Base-by-base conservation (phyloP, 1,284 basidiomycete genomes). In the Exsudoporus floridanus region DNA sequence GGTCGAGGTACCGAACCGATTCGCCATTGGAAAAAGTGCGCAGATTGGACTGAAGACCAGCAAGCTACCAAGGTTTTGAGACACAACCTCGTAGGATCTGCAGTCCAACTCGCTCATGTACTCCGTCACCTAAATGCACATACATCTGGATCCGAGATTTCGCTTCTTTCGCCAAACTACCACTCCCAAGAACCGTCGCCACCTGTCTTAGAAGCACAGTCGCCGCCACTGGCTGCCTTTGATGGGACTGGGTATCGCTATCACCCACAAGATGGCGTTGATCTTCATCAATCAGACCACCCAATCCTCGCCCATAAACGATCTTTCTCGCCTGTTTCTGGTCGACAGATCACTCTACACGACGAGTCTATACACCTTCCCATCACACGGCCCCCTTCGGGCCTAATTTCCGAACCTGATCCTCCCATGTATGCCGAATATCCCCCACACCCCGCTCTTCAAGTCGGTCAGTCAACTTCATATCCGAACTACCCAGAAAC, bases 41-140 rank as follows among this genome's bases (percentile, higher is more conserved):
- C 77, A 7, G 88, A 90, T 64, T 90, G 88, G 88, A 90, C 88
- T 0, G 86, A 90, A 65, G 83, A 78, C 39, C 77, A 77, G 51
- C 88, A 90, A 65, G 88, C 88, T 5, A 79, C 83, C 4, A 76
- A 75, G 14, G 74, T 86, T 16, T 69, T 89, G 51, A 79, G 78
- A 38, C 88, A 90, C 64, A 78, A 84, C 49, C 74, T 90, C 42
- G 73, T 82, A 28, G 88, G 88, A 23, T 80, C 84, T 19, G 79
- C 82, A 6, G 76, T 77, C 31, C 83, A 86, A 57, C 76, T 89
- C 12, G 73, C 76, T 30, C 79, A 83, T 55, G 70, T 86, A 44
- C 70, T 87, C 21, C 77, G 77, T 57, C 79, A 74, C 46, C 69
- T 88, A 21, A 74, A 73, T 18, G 64, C 70, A 5, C 69, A 67